Percentiles rank a stretch among this genome's conserved stretches.
Evolutionary conservation across 371 early-diverging fungal genomes (phyloP).

Genomic region (Dichotomocladium elegans): DNA sequence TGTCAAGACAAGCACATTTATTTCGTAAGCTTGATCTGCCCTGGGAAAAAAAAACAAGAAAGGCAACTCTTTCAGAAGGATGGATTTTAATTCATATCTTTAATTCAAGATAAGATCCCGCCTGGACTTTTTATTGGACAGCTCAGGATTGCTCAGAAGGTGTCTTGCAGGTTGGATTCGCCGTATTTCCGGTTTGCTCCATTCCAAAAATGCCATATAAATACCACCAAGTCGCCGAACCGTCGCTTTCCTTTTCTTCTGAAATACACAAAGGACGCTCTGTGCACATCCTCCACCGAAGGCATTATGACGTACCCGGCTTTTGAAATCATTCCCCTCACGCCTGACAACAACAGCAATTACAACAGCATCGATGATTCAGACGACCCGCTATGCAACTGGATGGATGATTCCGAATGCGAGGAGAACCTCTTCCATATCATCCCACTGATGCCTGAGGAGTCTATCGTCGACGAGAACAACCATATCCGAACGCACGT

Average conservation of each 20-base stretch:
- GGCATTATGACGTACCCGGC: slow-evolving; percentile 6
- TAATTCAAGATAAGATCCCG: not conserved
- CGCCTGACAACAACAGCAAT: slow-evolving; percentile 14
- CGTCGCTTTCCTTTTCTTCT: not conserved
- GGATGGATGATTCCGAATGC: slow-evolving; percentile 39
- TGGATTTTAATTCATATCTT: too few species aligned
- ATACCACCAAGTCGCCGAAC: too few species aligned
- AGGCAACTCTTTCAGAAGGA: not conserved
- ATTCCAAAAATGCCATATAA: not conserved
- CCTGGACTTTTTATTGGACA: not conserved
- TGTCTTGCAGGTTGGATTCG: not conserved
- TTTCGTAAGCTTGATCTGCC: not conserved
- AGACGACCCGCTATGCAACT: slow-evolving; percentile 8
- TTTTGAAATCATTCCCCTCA: slow-evolving; percentile 19
- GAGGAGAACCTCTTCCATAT: slow-evolving; percentile 40
- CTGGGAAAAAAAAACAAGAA: not conserved
- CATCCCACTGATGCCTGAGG: slow-evolving; percentile 36
- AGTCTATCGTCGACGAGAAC: slow-evolving; percentile 28
- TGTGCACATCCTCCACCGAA: not conserved
- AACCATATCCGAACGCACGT: slow-evolving; percentile 29
- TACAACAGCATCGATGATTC: slow-evolving; percentile 1
- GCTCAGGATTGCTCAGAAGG: not conserved
- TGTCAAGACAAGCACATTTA: not conserved
- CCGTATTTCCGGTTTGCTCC: not conserved
- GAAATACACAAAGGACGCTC: not conserved